Evolutionary conservation across 2,329 filamentous ascomycete genomes (phyloP), one percentile per base, ranked within the genome.

Genomic region (Trichoderma simmonsii): DNA sequence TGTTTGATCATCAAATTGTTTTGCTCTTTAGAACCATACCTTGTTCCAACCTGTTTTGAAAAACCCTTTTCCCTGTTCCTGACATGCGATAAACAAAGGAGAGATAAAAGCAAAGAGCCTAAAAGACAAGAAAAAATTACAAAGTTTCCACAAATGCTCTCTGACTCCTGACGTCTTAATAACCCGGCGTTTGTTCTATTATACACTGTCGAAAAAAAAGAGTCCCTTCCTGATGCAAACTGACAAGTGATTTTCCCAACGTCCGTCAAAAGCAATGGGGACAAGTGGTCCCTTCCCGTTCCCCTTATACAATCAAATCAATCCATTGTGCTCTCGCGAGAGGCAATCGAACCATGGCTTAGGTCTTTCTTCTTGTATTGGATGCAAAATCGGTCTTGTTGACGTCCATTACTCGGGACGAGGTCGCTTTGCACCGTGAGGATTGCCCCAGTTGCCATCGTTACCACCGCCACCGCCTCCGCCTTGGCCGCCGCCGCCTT

Each of bases 391-490:
- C 8, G 56, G 14, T 12, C n/a, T n/a, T 56, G 30, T 5, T 57
- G 21, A 48, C 9, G n/a, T 63, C 62, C 51, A 43, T 80, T 85
- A 87, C 79, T 95, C 93, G 73, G 92, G 92, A 74, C 93, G 88
- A 75, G 92, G 91, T 75, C 93, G 87, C 83, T 96, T 96, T 4
- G 91, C 90, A 34, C 92, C 92, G 76, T 95, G 93, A 6, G 93
- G 93, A 77, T 95, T 95, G 85, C 92, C 93, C 81, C 89, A 90
- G 70, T 91, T 90, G 72, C 90, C 82, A 70, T 82, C 83, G 62
- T 81, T 84, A 54, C 82, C 82, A 14, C 60, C 59, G 14, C 43
- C 43, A 12, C 82, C 82, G 6, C 60, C 59, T 26, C 28, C 51
- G 6, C 67, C 66, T 21, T 26, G 34, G 63, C 81, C 81, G 56